Percentiles rank a stretch among this genome's conserved stretches.
phyloP scores from a whole-genome alignment of 2,329 filamentous ascomycete species.

The Colletotrichum graminicola region DNA sequence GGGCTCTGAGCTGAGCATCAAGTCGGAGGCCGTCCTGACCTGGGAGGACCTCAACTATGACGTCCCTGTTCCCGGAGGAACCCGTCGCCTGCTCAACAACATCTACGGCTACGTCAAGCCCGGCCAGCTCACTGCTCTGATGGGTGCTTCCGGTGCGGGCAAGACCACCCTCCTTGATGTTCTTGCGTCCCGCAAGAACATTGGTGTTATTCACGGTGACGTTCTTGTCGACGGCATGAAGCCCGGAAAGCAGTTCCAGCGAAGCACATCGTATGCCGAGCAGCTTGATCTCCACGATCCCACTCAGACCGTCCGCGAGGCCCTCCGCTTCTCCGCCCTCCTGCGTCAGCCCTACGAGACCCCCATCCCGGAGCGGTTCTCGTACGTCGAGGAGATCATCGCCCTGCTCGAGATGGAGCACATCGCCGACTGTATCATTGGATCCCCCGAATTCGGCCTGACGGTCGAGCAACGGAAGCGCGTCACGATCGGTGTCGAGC shows the following conservation, averaged over 20 bases:
- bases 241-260: constrained; percentile 71
- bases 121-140: constrained; percentile 81
- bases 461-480: constrained; percentile 77
- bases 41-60: constrained; percentile 90
- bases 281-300: constrained; percentile 73
- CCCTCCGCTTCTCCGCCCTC: constrained; percentile 72
- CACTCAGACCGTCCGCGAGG: constrained; percentile 73
- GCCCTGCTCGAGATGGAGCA: constrained; percentile 69
- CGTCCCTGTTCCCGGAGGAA: constrained; percentile 70
- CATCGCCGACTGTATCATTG: constrained; percentile 71
- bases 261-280: constrained; percentile 72
- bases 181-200: constrained; percentile 71
- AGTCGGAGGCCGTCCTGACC: constrained; percentile 78
- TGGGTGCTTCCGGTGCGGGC: constrained; percentile 87
- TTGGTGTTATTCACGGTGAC: constrained; percentile 69
- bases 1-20: constrained; percentile 65
- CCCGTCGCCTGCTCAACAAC: constrained; percentile 66
- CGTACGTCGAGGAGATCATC: constrained; percentile 73
- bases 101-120: constrained; percentile 80
- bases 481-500: constrained; percentile 91
- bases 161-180: constrained; percentile 90
- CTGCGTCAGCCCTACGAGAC: constrained; percentile 69
- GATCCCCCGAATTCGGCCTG: constrained; percentile 74
- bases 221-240: constrained; percentile 68
- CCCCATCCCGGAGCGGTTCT: constrained; percentile 66